These are phyloP conservation scores for Chara braunii DNA, from an alignment of 139 green algal species.

Conservation along the genomic window DNA sequence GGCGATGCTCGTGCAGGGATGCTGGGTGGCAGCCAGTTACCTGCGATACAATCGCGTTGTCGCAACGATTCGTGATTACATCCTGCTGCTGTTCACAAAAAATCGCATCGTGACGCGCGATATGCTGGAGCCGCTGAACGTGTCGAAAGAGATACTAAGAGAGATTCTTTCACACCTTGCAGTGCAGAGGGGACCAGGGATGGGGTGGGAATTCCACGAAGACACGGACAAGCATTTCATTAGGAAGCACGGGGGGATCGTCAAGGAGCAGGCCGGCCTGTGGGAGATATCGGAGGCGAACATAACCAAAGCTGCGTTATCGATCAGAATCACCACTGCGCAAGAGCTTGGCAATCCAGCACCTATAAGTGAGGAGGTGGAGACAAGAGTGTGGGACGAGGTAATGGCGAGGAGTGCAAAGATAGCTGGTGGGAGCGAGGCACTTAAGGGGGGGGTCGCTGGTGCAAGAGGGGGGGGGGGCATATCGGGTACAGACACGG, in stretches of 20 bases:
- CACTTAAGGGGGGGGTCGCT: not conserved
- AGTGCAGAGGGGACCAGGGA: not conserved
- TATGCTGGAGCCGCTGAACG: slow-evolving; percentile 10
- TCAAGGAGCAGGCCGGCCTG: slow-evolving; percentile 6
- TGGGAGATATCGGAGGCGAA: slow-evolving; percentile 14
- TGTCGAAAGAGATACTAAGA: slow-evolving; percentile 23
- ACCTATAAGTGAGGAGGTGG: too few relatives aligned
- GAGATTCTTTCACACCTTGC: slow-evolving; percentile 8
- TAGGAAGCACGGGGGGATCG: slow-evolving; percentile 10
- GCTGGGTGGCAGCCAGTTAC: slow-evolving; percentile 16
- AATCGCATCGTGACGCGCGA: not conserved
- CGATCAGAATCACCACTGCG: not conserved
- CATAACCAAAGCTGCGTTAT: slow-evolving; percentile 8
- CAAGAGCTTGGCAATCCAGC: too few relatives aligned
- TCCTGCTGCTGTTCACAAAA: slow-evolving; percentile 31
- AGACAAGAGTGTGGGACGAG: too few relatives aligned
- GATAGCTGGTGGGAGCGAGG: slow-evolving; percentile 2
- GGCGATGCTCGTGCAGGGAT: slow-evolving; percentile 33
- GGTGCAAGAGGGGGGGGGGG: slow-evolving; percentile 4
- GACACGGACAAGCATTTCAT: slow-evolving; percentile 25
- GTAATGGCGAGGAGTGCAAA: slow-evolving; percentile 5
- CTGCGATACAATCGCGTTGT: slow-evolving; percentile 9
- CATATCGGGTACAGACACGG: not conserved
- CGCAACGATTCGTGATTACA: slow-evolving; percentile 15
- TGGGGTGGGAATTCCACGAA: slow-evolving; percentile 27